phyloP scores from a whole-genome alignment of 257 asterid genomes.

The Przewalskia tangutica region DNA sequence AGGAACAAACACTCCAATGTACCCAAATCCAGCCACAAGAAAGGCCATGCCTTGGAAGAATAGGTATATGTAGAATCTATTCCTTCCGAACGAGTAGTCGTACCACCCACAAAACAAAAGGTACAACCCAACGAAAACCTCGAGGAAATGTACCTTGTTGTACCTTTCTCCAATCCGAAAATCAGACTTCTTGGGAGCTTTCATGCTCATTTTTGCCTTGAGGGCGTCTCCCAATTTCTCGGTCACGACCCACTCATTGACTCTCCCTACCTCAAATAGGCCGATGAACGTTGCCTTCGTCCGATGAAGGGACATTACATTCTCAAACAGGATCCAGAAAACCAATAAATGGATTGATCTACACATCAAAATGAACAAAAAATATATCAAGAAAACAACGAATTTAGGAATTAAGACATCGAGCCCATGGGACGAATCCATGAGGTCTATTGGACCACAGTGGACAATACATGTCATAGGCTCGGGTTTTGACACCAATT shows the following conservation, averaged over 20 bases:
- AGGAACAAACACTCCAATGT: constrained; percentile 20
- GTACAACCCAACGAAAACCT: constrained; percentile 18
- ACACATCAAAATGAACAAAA: neutral
- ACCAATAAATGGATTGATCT: constrained; percentile 13
- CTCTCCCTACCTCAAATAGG: constrained; percentile 10
- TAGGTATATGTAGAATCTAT: constrained; percentile 23
- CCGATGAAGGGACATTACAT: constrained; percentile 25
- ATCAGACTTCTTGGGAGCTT: constrained; percentile 1
- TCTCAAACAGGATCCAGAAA: constrained; percentile 17
- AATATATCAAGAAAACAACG: neutral
- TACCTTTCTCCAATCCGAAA: constrained; percentile 5
- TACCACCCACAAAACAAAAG: constrained; percentile 21
- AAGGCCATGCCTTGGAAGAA: constrained; percentile 22
- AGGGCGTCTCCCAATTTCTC: constrained; percentile 19
- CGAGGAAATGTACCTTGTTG: constrained; percentile 17
- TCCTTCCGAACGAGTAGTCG: constrained; percentile 14
- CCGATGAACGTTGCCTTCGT: constrained; percentile 21
- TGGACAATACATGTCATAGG: neutral
- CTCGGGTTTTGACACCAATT: no score
- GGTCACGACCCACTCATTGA: constrained; percentile 18
- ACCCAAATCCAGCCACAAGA: constrained; percentile 24
- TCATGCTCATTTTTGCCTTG: neutral
- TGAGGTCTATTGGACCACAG: neutral
- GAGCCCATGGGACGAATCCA: neutral
- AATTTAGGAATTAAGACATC: neutral